Conservation (phyloP, 2,329 filamentous ascomycete genomes). For the Elsinoe arachidis region DNA sequence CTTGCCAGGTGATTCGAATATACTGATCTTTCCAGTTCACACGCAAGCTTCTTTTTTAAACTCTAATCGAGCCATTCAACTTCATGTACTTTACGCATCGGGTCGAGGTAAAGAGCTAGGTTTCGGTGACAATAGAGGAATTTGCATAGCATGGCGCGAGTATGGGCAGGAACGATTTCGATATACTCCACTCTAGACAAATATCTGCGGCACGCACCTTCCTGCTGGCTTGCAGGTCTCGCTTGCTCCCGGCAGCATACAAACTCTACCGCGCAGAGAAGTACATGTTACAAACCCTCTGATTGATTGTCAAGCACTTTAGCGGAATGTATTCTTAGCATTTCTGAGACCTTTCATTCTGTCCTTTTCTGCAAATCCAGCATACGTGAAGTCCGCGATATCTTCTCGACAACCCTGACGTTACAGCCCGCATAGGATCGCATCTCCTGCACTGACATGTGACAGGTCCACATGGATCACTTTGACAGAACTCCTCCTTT, state of each 20-base stretch:
- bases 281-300: not conserved
- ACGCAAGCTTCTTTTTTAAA: conserved; percentile 20
- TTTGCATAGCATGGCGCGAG: conserved; percentile 14
- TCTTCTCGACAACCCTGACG: too few relatives aligned
- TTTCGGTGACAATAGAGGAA: conserved; percentile 1
- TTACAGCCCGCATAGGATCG: not conserved
- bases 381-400: too few relatives aligned
- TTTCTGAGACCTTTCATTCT: not conserved
- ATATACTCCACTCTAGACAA: conserved; percentile 13
- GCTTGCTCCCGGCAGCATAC: not conserved
- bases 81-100: conserved; percentile 10
- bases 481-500: not conserved
- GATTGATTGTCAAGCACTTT: not conserved
- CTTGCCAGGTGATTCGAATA: not conserved
- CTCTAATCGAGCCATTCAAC: not conserved
- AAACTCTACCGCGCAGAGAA: not conserved
- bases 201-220: not conserved
- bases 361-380: not conserved
- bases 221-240: not conserved
- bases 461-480: not conserved
- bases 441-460: not conserved
- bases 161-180: not conserved
- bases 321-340: conserved; percentile 2
- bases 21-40: conserved; percentile 17
- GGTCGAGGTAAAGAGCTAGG: not conserved